These are phyloP conservation scores for Malus hybrid DNA, from an alignment of 331 rosid species.

Conservation along the genomic window DNA sequence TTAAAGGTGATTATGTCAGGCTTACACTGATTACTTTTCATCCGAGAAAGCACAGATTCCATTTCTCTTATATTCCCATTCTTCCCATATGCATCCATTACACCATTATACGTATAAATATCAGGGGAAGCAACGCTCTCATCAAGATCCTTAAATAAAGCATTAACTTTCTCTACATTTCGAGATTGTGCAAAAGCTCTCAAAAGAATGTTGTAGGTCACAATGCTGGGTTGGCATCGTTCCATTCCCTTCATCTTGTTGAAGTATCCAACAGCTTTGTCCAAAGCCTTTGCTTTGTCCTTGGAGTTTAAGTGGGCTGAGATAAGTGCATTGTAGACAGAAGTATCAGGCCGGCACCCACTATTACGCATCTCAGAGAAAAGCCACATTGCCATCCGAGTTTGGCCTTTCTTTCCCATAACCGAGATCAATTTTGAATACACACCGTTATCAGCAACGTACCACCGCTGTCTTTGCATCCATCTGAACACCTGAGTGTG, in stretches of 20 bases:
- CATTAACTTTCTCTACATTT: slow-evolving; percentile 48
- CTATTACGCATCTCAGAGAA: slow-evolving; percentile 92
- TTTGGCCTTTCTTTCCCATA: slow-evolving; percentile 95
- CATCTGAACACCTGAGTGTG: slow-evolving; percentile 85
- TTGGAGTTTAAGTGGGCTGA: slow-evolving; percentile 78
- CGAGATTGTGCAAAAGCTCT: slow-evolving; percentile 84
- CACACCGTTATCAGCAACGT: slow-evolving; percentile 82
- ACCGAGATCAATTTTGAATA: slow-evolving; percentile 85
- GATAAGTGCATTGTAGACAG: slow-evolving; percentile 84
- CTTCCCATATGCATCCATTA: slow-evolving; percentile 94
- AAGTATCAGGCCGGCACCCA: slow-evolving; percentile 89
- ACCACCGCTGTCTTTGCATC: slow-evolving; percentile 97
- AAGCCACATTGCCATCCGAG: slow-evolving; percentile 94
- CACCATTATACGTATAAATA: slow-evolving; percentile 78
- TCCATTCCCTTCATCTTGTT: slow-evolving; percentile 87
- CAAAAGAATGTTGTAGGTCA: slow-evolving; percentile 78
- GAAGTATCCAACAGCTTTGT: slow-evolving; percentile 64
- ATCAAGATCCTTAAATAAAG: slow-evolving; percentile 77
- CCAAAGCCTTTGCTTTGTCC: slow-evolving; percentile 76
- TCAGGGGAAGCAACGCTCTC: slow-evolving; percentile 72
- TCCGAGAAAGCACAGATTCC: slow-evolving; percentile 69
- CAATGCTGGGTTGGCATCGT: slow-evolving; percentile 78
- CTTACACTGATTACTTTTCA: slow-evolving; percentile 67
- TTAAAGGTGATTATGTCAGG: slow-evolving; percentile 83
- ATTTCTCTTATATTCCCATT: slow-evolving; percentile 86